phyloP scores from a whole-genome alignment of 345 rosid genomes.

The Arabis alpina region DNA sequence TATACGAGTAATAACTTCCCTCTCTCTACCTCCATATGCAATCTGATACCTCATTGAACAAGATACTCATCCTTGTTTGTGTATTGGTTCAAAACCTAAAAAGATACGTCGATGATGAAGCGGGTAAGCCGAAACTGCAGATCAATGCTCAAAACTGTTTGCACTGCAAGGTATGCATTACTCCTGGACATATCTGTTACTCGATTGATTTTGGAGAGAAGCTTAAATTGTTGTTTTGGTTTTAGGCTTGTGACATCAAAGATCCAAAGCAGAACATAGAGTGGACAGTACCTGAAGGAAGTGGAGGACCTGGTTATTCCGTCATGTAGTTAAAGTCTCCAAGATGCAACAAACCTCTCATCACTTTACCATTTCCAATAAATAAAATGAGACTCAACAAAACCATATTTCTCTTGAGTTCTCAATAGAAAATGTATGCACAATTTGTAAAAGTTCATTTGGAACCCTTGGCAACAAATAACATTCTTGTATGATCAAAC shows the following conservation, averaged over 20 bases:
- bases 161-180: constrained; percentile 81
- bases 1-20: constrained; percentile 71
- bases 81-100: constrained; percentile 16
- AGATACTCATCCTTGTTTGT: constrained; percentile 23
- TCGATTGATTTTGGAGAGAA: not conserved
- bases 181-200: not conserved
- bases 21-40: too few relatives aligned
- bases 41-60: too few relatives aligned
- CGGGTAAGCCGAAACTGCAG: constrained; percentile 71
- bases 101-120: constrained; percentile 81
- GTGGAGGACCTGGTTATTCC: constrained; percentile 94
- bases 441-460: too few relatives aligned
- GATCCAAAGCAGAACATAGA: constrained; percentile 94
- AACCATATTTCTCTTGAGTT: not conserved
- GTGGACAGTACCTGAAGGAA: constrained; percentile 98
- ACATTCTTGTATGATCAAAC: too few relatives aligned
- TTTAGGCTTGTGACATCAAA: constrained; percentile 79
- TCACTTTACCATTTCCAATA: constrained; percentile 6
- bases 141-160: constrained; percentile 94
- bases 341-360: not conserved
- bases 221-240: not conserved
- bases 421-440: not conserved
- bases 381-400: constrained; percentile 12
- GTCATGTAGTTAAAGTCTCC: constrained; percentile 61
- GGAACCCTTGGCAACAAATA: too few relatives aligned